Evolutionary conservation across 2,329 filamentous ascomycete species (phyloP), one percentile per base, ranked within the genome.

Genomic region (Xylariaceae sp.): DNA sequence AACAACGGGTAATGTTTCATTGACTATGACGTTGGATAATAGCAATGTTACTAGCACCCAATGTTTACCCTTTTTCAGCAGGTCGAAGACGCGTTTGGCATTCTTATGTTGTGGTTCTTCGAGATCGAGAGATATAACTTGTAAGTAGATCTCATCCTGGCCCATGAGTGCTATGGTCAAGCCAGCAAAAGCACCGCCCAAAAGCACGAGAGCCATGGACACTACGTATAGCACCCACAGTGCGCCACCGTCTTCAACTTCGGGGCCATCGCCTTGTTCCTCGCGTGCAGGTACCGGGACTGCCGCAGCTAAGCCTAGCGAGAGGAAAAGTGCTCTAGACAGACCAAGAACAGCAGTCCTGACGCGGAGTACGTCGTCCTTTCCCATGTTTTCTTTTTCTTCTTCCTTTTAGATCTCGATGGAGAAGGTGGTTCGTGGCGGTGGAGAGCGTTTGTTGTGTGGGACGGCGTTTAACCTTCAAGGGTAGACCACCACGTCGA

Each of bases 11-110:
- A 97, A 80, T 2, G 93, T 96, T 76, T 98, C 95, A 74, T 99
- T 98, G 63, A 96, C 96, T 67, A 99, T 96, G 70, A 99, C 95
- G 73, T 99, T 99, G 73, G 92, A 92, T 53, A 99, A 80, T 7
- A 99, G 83, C 21, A 99, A 78, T 2, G 95, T 98, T 51, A 99
- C 95, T 54, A 99, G 80, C 19, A 99, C 93, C 95, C 95, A 99
- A 75, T 99, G 95, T 74, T 99, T 99, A 67, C 95, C 95, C 67
- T 85, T 89, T 62, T 91, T 86, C 53, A 99, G 77, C 23, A 99
- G 79, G 43, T 86, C 81, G 65, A 95, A 81, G 10, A 99, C 95
- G 62, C 86, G 88, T 54, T 83, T 84, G 0, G 95, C 95, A 70
- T 97, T 91, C 70, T 87, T 91, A 69, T 88, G 88, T 75, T 98